phyloP scores from a whole-genome alignment of 2,329 filamentous ascomycete species.

The Cladosporium cucumerinum region DNA sequence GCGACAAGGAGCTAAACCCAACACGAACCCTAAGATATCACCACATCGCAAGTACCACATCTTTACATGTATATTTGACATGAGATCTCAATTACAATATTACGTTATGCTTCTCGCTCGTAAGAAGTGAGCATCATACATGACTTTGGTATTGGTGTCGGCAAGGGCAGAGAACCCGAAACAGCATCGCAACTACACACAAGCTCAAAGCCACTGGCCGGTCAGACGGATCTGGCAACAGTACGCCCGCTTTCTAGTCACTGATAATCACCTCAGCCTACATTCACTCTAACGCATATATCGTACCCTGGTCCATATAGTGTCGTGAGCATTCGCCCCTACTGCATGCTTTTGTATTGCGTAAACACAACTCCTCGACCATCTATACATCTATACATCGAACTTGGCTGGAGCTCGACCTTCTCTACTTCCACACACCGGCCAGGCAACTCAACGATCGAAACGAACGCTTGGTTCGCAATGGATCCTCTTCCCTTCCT shows the following conservation, averaged over 20 bases:
- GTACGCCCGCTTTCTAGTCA: background rate
- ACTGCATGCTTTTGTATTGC: background rate
- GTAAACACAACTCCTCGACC: background rate
- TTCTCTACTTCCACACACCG: background rate
- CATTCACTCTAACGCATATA: background rate
- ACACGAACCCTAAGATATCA: background rate
- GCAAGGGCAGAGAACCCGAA: background rate
- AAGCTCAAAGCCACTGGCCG: background rate
- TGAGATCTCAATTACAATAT: background rate
- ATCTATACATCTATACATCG: background rate
- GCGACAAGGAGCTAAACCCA: background rate
- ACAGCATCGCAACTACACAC: background rate
- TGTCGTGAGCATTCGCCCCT: background rate
- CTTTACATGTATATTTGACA: too few species aligned
- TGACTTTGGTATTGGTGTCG: background rate
- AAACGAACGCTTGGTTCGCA: background rate
- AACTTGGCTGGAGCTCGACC: background rate
- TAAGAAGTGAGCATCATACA: background rate
- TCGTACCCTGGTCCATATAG: background rate
- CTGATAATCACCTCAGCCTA: background rate
- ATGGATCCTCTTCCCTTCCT: slow-evolving; percentile 5
- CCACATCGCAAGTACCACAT: too few species aligned
- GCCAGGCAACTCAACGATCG: background rate
- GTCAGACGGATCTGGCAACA: background rate
- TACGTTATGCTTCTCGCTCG: background rate